These are phyloP conservation scores for Candida broadrunensis DNA, from an alignment of 805 yeast genomes.

Conservation along the genomic window DNA sequence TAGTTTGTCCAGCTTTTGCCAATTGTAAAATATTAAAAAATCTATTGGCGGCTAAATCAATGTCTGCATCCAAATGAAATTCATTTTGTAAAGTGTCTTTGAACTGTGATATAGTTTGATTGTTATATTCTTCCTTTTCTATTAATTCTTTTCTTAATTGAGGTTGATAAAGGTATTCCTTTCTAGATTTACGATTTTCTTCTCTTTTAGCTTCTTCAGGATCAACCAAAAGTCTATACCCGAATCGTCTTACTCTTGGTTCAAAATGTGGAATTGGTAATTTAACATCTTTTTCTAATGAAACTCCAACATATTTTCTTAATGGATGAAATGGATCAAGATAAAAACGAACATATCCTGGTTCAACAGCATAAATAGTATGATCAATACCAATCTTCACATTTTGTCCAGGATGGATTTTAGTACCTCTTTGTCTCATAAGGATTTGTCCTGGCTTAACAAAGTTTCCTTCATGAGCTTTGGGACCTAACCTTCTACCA, in stretches of 20 bases:
- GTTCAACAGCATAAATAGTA: slow-evolving; percentile 86
- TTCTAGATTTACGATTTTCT: slow-evolving; percentile 60
- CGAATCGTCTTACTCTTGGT: slow-evolving; percentile 86
- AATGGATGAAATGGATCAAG: slow-evolving; percentile 95
- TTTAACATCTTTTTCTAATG: slow-evolving; percentile 57
- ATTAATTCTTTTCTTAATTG: slow-evolving; percentile 40
- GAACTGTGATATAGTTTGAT: slow-evolving; percentile 4
- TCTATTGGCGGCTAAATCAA: slow-evolving; percentile 38
- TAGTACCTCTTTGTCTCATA: slow-evolving; percentile 93
- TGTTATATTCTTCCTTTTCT: slow-evolving; percentile 23
- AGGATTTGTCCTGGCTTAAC: slow-evolving; percentile 85
- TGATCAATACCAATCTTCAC: slow-evolving; percentile 90
- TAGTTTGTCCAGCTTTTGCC: slow-evolving; percentile 50
- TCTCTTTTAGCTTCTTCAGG: slow-evolving; percentile 53
- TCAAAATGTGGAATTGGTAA: slow-evolving; percentile 89
- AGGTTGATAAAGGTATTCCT: slow-evolving; percentile 58
- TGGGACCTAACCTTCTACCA: slow-evolving; percentile 92
- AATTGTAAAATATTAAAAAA: slow-evolving; percentile 46
- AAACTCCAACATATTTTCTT: slow-evolving; percentile 86
- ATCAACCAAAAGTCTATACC: slow-evolving; percentile 55
- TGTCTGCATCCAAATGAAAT: slow-evolving; percentile 23
- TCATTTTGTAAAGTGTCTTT: slow-evolving; percentile 11
- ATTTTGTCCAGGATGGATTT: slow-evolving; percentile 91
- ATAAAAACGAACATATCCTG: slow-evolving; percentile 90
- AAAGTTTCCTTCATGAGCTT: slow-evolving; percentile 72